Percentiles rank a stretch among this genome's conserved stretches.
phyloP scores from a whole-genome alignment of 257 asterid genomes.

The Plantago ovata region DNA sequence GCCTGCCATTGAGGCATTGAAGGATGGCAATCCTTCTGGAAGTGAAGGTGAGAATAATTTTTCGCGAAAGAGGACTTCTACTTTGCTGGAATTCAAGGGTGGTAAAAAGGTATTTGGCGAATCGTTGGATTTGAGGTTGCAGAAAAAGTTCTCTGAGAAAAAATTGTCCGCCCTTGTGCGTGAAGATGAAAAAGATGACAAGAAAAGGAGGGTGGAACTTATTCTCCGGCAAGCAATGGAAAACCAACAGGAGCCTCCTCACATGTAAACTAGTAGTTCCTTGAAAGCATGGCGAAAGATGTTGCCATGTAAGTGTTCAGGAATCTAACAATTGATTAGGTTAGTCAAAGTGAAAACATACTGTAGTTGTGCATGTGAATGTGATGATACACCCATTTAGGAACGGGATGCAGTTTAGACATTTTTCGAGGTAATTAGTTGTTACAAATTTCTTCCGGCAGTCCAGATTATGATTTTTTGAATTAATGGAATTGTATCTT shows the following conservation, averaged over 20 bases:
- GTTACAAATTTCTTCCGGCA: conserved; percentile 27
- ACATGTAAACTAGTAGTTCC: conserved; percentile 69
- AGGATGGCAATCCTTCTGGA: conserved; percentile 68
- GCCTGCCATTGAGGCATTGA: conserved; percentile 94
- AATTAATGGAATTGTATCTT: conserved; percentile 29
- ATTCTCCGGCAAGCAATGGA: conserved; percentile 70
- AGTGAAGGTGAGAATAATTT: conserved; percentile 43
- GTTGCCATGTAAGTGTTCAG: conserved; percentile 28
- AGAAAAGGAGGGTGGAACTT: conserved; percentile 82
- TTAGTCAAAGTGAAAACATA: conserved; percentile 49
- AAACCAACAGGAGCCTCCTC: conserved; percentile 79
- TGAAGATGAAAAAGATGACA: conserved; percentile 85
- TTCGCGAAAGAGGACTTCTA: conserved; percentile 61
- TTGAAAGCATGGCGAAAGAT: conserved; percentile 37
- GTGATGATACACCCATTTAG: conserved; percentile 50
- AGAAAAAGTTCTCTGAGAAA: conserved; percentile 51
- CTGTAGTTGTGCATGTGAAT: conserved; percentile 53
- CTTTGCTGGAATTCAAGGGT: conserved; percentile 62
- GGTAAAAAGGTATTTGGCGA: conserved; percentile 73
- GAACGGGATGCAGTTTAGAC: conserved; percentile 37
- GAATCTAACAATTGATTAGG: conserved; percentile 53
- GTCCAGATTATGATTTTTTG: conserved; percentile 26
- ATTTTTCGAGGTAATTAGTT: conserved; percentile 54
- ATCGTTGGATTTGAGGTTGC: conserved; percentile 80
- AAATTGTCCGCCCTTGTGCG: conserved; percentile 56